Conservation (phyloP, 495 filamentous ascomycete species). For the Aspergillus asperescens region DNA sequence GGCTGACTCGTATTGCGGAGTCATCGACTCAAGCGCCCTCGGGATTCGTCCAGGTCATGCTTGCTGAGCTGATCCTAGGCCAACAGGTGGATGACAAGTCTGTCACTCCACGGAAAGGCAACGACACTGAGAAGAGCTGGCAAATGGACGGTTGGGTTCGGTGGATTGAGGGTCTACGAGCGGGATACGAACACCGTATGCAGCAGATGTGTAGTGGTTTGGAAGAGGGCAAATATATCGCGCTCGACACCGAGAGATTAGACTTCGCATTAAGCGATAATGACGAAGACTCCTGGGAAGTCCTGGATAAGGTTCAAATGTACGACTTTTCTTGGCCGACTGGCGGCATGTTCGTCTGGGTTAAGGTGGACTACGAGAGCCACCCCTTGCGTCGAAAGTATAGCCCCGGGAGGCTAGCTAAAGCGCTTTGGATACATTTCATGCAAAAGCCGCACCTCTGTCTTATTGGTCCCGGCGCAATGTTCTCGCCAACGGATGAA, state of each 20-base stretch:
- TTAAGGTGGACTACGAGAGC: constrained; percentile 57
- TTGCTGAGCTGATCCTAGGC: constrained; percentile 72
- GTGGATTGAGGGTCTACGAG: constrained; percentile 80
- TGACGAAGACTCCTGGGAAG: constrained; percentile 52
- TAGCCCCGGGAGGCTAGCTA: constrained; percentile 39
- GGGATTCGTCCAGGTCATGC: constrained; percentile 79
- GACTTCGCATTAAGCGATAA: constrained; percentile 28
- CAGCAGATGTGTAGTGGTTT: constrained; percentile 64
- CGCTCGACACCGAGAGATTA: constrained; percentile 36
- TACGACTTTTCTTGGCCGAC: constrained; percentile 71
- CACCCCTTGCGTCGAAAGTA: constrained; percentile 62
- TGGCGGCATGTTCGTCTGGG: constrained; percentile 94
- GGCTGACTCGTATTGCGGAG: constrained; percentile 66
- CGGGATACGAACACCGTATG: constrained; percentile 79
- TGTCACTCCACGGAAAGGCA: constrained; percentile 23
- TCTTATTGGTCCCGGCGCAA: constrained; percentile 59
- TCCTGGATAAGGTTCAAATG: constrained; percentile 64
- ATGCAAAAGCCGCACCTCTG: constrained; percentile 63
- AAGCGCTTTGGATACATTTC: constrained; percentile 67
- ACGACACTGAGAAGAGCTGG: constrained; percentile 53
- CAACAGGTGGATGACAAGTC: constrained; percentile 39
- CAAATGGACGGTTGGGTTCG: constrained; percentile 79
- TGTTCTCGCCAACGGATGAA: constrained; percentile 62
- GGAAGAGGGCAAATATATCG: constrained; percentile 54
- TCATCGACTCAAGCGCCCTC: constrained; percentile 74